phyloP scores from a whole-genome alignment of 106 monocot genomes.

The Apostasia ramifera region DNA sequence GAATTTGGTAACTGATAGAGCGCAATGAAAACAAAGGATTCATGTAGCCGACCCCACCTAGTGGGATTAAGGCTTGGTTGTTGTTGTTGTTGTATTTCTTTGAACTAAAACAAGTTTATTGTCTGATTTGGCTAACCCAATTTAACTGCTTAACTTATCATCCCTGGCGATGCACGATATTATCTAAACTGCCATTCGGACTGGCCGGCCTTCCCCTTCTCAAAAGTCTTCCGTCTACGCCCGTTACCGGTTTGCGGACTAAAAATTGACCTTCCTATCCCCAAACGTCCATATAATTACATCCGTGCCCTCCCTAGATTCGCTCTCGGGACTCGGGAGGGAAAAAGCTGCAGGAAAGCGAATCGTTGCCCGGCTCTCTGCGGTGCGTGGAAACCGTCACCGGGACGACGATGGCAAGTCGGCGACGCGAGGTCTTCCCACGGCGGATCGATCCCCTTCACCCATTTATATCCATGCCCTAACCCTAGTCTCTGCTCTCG shows the following conservation, averaged over 20 bases:
- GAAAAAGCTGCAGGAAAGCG: background rate
- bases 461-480: background rate
- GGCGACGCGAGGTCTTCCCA: constrained; percentile 1
- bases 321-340: background rate
- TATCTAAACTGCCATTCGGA: background rate
- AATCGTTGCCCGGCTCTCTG: constrained; percentile 7
- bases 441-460: constrained; percentile 1
- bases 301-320: background rate
- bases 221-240: too few species aligned
- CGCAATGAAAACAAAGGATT: too few species aligned
- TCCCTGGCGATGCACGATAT: too few species aligned
- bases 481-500: background rate
- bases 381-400: background rate
- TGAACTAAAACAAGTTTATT: too few species aligned
- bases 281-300: background rate
- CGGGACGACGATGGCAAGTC: background rate
- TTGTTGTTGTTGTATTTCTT: too few species aligned
- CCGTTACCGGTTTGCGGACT: too few species aligned
- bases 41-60: too few species aligned
- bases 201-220: background rate
- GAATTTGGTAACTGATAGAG: too few species aligned
- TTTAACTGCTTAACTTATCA: too few species aligned
- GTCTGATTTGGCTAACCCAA: too few species aligned
- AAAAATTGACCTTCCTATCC: background rate
- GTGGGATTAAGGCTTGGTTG: too few species aligned